These are phyloP conservation scores for Saitozyma podzolica DNA, from an alignment of 768 basidiomycete genomes.

Conservation along the genomic window DNA sequence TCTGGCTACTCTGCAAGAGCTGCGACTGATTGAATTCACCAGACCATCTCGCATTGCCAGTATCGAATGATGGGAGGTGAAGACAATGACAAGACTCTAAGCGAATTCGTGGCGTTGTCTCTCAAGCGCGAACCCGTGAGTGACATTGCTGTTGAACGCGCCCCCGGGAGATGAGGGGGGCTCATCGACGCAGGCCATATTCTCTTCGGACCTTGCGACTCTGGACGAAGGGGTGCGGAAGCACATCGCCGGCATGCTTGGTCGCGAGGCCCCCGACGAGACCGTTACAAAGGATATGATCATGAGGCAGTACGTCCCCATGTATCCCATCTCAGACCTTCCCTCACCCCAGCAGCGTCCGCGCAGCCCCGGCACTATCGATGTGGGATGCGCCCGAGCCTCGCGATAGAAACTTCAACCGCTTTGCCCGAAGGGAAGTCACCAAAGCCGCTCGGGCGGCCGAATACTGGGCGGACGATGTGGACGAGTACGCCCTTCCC, in stretches of 20 bases:
- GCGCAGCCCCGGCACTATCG: conserved; percentile 34
- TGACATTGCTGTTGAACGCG: conserved; percentile 9
- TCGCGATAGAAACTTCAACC: conserved; percentile 31
- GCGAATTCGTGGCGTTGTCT: conserved; percentile 62
- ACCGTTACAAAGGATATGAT: conserved; percentile 35
- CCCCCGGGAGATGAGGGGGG: not conserved
- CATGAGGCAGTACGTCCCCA: conserved; percentile 35
- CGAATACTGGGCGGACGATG: conserved; percentile 51
- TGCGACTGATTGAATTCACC: conserved; percentile 2
- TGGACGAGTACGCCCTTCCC: conserved; percentile 50
- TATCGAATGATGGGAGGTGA: conserved; percentile 57
- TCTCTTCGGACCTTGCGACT: conserved; percentile 57
- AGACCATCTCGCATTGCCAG: conserved; percentile 45
- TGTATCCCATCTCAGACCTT: not conserved
- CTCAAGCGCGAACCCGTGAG: conserved; percentile 57
- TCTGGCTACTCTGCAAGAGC: not conserved
- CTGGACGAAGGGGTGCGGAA: conserved; percentile 57
- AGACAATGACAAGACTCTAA: conserved; percentile 59
- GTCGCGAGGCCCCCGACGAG: conserved; percentile 32
- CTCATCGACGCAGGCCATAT: conserved; percentile 49
- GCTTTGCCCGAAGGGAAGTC: conserved; percentile 40
- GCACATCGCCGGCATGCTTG: conserved; percentile 62
- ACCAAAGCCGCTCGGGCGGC: conserved; percentile 43
- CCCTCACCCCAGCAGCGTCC: conserved; percentile 22
- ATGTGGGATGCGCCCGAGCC: conserved; percentile 43